Conservation (phyloP, 1,284 basidiomycete genomes). For the Cryptococcus maquisensis region DNA sequence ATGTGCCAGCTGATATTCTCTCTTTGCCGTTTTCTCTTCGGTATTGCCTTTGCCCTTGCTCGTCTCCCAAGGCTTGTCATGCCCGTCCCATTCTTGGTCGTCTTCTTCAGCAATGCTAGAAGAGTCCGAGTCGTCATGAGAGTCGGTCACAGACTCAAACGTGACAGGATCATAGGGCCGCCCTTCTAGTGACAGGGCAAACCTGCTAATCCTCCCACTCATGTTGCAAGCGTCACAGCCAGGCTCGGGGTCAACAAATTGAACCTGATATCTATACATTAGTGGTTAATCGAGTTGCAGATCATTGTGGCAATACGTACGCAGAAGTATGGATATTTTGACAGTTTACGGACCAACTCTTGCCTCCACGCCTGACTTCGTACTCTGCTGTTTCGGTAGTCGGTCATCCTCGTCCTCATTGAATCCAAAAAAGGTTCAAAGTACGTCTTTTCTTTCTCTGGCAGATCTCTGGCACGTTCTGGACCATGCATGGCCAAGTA, state of each 20-base stretch:
- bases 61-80: slow-evolving; percentile 24
- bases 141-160: slow-evolving; percentile 26
- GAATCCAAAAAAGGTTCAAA: slow-evolving; percentile 25
- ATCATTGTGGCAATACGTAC: slow-evolving; percentile 32
- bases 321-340: slow-evolving; percentile 62
- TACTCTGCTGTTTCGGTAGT: slow-evolving; percentile 66
- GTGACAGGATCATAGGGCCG: slow-evolving; percentile 39
- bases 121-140: not conserved
- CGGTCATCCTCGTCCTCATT: slow-evolving; percentile 61
- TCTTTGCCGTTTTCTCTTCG: slow-evolving; percentile 6
- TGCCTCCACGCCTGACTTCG: slow-evolving; percentile 72
- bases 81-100: slow-evolving; percentile 7
- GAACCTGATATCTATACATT: not conserved
- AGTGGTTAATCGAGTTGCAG: not conserved
- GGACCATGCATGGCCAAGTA: slow-evolving; percentile 61
- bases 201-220: slow-evolving; percentile 53
- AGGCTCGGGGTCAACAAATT: slow-evolving; percentile 57
- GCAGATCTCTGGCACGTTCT: slow-evolving; percentile 20
- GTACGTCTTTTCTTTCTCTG: slow-evolving; percentile 22
- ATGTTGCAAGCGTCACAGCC: slow-evolving; percentile 75
- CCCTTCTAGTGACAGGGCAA: slow-evolving; percentile 29
- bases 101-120: slow-evolving; percentile 6
- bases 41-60: not conserved
- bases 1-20: not conserved
- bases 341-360: slow-evolving; percentile 61